These are phyloP conservation scores for Nothophaeocryptopus gaeumannii DNA, from an alignment of 2,329 filamentous ascomycete species.

Conservation along the genomic window DNA sequence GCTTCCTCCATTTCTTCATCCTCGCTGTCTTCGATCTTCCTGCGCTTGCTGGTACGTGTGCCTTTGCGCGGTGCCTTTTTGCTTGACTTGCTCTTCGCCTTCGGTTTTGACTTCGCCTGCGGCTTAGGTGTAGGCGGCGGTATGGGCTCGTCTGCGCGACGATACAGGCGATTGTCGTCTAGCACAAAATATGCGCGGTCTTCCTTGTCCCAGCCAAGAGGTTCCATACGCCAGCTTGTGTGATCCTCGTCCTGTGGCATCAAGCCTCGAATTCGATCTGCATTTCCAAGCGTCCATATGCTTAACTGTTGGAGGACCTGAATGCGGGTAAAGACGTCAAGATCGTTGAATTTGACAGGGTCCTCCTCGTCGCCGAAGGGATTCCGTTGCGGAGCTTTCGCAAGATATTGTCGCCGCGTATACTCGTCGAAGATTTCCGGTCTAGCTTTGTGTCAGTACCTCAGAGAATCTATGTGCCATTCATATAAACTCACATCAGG, in stretches of 20 bases:
- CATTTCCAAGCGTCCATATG: conserved; percentile 82
- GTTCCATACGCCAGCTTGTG: conserved; percentile 61
- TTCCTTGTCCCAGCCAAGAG: conserved; percentile 82
- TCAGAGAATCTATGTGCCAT: neutral
- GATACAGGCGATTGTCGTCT: conserved; percentile 91
- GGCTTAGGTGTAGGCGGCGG: conserved; percentile 56
- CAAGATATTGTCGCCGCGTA: conserved; percentile 78
- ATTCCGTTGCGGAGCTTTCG: conserved; percentile 75
- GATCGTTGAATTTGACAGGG: conserved; percentile 71
- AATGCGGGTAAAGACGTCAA: conserved; percentile 81
- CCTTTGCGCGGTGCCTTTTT: conserved; percentile 57
- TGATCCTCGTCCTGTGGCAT: conserved; percentile 73
- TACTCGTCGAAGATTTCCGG: conserved; percentile 91
- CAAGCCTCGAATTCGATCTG: conserved; percentile 80
- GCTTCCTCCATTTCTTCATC: conserved; percentile 44
- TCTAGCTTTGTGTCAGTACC: conserved; percentile 47
- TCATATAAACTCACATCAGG: conserved; percentile 65
- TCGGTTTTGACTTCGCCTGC: conserved; percentile 53
- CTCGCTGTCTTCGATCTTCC: conserved; percentile 55
- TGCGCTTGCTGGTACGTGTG: conserved; percentile 68
- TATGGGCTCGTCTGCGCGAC: conserved; percentile 71
- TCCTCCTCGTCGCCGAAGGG: conserved; percentile 78
- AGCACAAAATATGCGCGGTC: conserved; percentile 86
- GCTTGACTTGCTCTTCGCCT: conserved; percentile 52
- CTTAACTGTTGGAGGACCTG: conserved; percentile 83